Conservation (phyloP, 1,139 yeast genomes). For the Fermentozyma sake region DNA sequence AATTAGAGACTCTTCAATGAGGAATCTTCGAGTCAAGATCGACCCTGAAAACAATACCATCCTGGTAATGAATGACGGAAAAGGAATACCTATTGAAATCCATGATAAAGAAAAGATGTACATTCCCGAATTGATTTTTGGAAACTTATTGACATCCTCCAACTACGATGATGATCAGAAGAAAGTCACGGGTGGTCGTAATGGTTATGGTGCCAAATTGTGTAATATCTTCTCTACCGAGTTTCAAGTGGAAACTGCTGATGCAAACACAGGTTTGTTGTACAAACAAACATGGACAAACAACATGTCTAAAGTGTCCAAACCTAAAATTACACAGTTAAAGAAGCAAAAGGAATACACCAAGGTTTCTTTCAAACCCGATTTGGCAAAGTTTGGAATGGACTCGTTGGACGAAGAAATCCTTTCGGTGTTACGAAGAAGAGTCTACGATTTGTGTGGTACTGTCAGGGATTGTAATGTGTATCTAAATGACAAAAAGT, state of each 20-base stretch:
- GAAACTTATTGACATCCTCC: slow-evolving; percentile 89
- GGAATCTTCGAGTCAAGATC: slow-evolving; percentile 72
- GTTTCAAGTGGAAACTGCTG: slow-evolving; percentile 88
- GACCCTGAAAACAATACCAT: slow-evolving; percentile 72
- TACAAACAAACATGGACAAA: slow-evolving; percentile 83
- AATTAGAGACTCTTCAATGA: slow-evolving; percentile 91
- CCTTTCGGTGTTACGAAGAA: slow-evolving; percentile 78
- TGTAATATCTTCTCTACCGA: slow-evolving; percentile 91
- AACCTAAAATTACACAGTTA: slow-evolving; percentile 65
- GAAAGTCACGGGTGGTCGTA: slow-evolving; percentile 98
- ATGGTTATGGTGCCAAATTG: slow-evolving; percentile 94
- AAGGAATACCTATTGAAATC: slow-evolving; percentile 92
- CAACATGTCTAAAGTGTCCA: slow-evolving; percentile 77
- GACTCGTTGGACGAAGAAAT: slow-evolving; percentile 74
- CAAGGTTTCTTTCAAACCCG: slow-evolving; percentile 86
- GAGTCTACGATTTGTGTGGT: slow-evolving; percentile 95
- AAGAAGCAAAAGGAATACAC: slow-evolving; percentile 74
- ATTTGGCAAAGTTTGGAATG: slow-evolving; percentile 82
- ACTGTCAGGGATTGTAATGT: slow-evolving; percentile 85
- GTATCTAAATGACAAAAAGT: slow-evolving; percentile 67
- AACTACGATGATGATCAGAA: slow-evolving; percentile 94
- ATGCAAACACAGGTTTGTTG: slow-evolving; percentile 52
- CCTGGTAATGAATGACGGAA: slow-evolving; percentile 87
- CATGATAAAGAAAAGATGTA: slow-evolving; percentile 89
- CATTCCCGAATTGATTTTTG: slow-evolving; percentile 95